A percentile compares a stretch with the other conserved stretches of the same genome.
Conservation (phyloP, 331 rosid species). For the Quercus lobata region DNA sequence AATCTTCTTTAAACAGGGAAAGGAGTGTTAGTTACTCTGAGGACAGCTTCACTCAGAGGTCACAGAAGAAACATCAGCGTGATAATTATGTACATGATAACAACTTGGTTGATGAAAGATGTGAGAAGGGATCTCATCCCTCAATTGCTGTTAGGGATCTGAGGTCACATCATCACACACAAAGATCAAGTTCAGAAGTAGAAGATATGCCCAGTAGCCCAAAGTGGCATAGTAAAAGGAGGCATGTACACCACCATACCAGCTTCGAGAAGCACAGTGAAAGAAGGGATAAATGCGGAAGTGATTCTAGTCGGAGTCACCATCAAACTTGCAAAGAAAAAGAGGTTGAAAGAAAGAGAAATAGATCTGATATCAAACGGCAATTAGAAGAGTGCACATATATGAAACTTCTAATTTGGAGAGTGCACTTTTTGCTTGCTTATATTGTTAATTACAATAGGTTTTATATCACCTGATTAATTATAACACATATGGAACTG, state of each 20-base stretch:
- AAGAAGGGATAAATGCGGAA: conserved; percentile 19
- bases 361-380: conserved; percentile 2
- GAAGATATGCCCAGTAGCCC: conserved; percentile 35
- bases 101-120: conserved; percentile 4
- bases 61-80: neutral
- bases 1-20: conserved; percentile 4
- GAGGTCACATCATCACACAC: conserved; percentile 7
- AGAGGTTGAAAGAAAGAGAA: conserved; percentile 1
- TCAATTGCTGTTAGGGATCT: conserved; percentile 3
- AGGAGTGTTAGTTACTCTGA: conserved; percentile 14
- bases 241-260: conserved; percentile 18
- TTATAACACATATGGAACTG: neutral
- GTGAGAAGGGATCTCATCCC: conserved; percentile 15
- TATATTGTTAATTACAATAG: neutral
- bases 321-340: neutral
- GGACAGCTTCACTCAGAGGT: neutral
- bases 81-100: conserved; percentile 2
- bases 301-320: conserved; percentile 16
- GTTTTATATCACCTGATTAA: neutral
- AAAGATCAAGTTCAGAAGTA: conserved; percentile 22
- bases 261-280: conserved; percentile 18
- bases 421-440: neutral
- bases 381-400: neutral
- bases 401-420: too few relatives aligned
- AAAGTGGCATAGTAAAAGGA: conserved; percentile 16